Evolutionary conservation across 495 filamentous ascomycete species (phyloP), one percentile per base, ranked within the genome.

Genomic region (Hypoxylon subgilvum): DNA sequence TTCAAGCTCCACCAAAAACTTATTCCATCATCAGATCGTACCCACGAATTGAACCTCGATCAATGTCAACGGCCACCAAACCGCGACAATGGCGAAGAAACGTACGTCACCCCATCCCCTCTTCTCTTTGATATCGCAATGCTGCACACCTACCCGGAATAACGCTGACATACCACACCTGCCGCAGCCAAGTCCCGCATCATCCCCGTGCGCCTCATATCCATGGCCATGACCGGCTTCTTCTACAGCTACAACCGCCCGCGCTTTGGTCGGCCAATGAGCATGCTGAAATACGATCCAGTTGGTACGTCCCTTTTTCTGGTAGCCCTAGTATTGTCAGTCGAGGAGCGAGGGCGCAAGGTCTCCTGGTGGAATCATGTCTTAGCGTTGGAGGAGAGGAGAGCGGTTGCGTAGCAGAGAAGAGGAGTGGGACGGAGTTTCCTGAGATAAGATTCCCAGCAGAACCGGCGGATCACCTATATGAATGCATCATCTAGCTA

Each of bases 231-330:
- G 85, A 99, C 95, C 10, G 95, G 95, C 65, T 99, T 88, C 80
- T 99, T 91, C 80, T 90, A 90, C 72, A 95, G 90, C 48, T 82
- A 92, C 71, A 81, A 88, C 47, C 88, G 95, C 23, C 92, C 92
- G 12, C 87, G 95, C 43, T 78, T 80, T 18, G 81, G 92, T 52
- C 78, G 86, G 31, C 94, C 95, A 30, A 82, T 97, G 73, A 93
- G 89, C 76, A 96, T 97, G 92, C 80, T 97, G 61, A 99, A 99
- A 78, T 97, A 99, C 73, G 95, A 99, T 76, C 95, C 95, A 52
- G 89, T 99, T 66, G 89, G 96, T 89, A 90, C 74, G 91, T 78
- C 32, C 14, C 22, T 17, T 1, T 38, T 38, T 21, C 9, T 18
- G 8, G 12, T n/a, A n/a, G 22, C n/a, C n/a, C 10, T 8, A 13